Conservation (phyloP, 2,329 filamentous ascomycete genomes). For the Dactylellina haptotyla region DNA sequence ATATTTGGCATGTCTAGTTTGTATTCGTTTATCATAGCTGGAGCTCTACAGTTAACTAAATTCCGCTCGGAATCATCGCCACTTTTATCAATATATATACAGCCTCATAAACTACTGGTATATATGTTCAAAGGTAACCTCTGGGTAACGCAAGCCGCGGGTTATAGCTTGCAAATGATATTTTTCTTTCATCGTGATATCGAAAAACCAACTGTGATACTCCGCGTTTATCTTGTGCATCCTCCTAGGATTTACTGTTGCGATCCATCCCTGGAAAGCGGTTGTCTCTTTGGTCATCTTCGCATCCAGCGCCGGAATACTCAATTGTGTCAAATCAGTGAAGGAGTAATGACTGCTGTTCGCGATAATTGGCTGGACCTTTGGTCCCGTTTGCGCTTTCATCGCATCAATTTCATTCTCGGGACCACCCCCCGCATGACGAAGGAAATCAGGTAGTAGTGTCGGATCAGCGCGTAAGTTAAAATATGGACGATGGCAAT, state of each 20-base stretch:
- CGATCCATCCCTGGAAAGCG: conserved; percentile 38
- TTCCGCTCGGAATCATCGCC: not conserved
- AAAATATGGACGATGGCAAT: conserved; percentile 21
- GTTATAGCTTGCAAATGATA: not conserved
- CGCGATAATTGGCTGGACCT: conserved; percentile 32
- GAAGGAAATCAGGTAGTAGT: conserved; percentile 11
- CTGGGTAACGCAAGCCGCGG: conserved; percentile 2
- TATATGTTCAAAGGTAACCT: conserved; percentile 18
- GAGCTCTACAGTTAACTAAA: not conserved
- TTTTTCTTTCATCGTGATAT: conserved; percentile 29
- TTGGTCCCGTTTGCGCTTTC: conserved; percentile 30
- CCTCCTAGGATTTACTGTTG: conserved; percentile 7
- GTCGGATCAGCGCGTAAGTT: conserved; percentile 5
- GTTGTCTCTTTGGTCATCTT: conserved; percentile 11
- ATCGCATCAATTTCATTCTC: conserved; percentile 36
- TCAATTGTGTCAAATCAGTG: conserved; percentile 30
- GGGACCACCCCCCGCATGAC: conserved; percentile 24
- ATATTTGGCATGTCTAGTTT: no score
- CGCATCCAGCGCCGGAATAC: conserved; percentile 16
- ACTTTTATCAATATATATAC: not conserved
- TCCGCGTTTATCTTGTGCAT: conserved; percentile 32
- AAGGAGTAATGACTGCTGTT: conserved; percentile 33
- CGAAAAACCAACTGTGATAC: conserved; percentile 33
- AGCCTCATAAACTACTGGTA: not conserved
- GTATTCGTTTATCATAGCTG: no score